These are phyloP conservation scores for Carex cristatella DNA, from an alignment of 176 grass and related monocot species.

Conservation along the genomic window DNA sequence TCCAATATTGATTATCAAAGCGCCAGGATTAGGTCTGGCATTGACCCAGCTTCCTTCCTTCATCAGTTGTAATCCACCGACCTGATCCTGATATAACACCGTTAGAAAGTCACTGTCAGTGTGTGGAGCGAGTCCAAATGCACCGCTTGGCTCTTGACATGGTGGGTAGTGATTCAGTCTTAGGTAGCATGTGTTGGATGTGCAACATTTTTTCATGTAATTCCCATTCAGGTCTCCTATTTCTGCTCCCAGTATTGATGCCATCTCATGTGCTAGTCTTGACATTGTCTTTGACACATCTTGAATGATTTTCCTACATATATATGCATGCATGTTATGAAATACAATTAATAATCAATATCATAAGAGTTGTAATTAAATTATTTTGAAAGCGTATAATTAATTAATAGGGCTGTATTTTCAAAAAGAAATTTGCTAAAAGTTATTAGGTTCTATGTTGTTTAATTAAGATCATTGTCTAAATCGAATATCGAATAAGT, in stretches of 20 bases:
- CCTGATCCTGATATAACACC: slow-evolving; percentile 47
- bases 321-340: too few relatives aligned
- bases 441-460: too few relatives aligned
- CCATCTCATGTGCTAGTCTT: slow-evolving; percentile 41
- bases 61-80: slow-evolving; percentile 52
- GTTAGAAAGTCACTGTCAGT: slow-evolving; percentile 87
- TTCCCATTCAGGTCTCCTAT: background rate
- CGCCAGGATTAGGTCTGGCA: slow-evolving; percentile 33
- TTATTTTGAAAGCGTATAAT: too few relatives aligned
- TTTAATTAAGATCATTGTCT: too few relatives aligned
- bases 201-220: slow-evolving; percentile 15
- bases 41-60: slow-evolving; percentile 46
- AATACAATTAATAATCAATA: too few relatives aligned
- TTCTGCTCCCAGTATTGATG: slow-evolving; percentile 24
- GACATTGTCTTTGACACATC: slow-evolving; percentile 43
- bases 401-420: too few relatives aligned
- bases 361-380: too few relatives aligned
- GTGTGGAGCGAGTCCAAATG: slow-evolving; percentile 61
- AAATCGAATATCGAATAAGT: too few relatives aligned
- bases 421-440: too few relatives aligned
- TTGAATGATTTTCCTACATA: slow-evolving; percentile 34
- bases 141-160: slow-evolving; percentile 27
- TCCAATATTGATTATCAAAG: slow-evolving; percentile 74
- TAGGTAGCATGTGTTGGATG: slow-evolving; percentile 50
- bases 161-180: slow-evolving; percentile 72